These are phyloP conservation scores for Malus hybrid DNA, from an alignment of 331 rosid species.

Conservation along the genomic window DNA sequence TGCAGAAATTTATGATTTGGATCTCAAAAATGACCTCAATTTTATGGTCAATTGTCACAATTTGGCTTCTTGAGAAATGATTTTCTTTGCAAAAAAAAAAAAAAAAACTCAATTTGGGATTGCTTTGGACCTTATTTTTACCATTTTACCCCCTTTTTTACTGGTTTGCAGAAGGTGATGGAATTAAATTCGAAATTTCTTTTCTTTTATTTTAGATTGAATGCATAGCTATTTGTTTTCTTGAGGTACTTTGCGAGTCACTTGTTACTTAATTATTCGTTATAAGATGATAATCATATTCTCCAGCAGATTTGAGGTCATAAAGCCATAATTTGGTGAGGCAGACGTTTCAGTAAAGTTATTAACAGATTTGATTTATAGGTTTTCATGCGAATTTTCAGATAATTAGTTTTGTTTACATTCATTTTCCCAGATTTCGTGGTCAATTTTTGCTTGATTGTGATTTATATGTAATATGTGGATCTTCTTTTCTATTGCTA, in stretches of 20 bases:
- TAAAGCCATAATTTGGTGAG: neutral
- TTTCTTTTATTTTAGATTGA: neutral
- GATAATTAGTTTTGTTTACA: neutral
- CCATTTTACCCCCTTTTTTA: neutral
- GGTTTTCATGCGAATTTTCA: neutral
- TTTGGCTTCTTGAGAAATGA: neutral
- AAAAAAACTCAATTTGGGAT: neutral
- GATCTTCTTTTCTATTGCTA: neutral
- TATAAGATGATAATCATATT: neutral
- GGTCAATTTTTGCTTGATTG: neutral
- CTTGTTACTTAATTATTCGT: neutral
- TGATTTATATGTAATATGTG: neutral
- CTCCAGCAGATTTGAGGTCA: constrained; percentile 1
- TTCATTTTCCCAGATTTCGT: neutral
- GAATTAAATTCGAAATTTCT: neutral
- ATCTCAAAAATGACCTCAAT: constrained; percentile 32
- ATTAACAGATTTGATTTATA: neutral
- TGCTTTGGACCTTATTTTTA: constrained; percentile 1
- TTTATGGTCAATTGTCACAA: neutral
- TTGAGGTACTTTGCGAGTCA: neutral
- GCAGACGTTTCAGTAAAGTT: neutral
- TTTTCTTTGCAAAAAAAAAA: no score
- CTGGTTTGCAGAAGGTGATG: neutral
- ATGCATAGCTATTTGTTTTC: neutral
- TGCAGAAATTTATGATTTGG: constrained; percentile 3